Base-by-base conservation (phyloP, 768 basidiomycete genomes). In the Lyophyllum shimeji region DNA sequence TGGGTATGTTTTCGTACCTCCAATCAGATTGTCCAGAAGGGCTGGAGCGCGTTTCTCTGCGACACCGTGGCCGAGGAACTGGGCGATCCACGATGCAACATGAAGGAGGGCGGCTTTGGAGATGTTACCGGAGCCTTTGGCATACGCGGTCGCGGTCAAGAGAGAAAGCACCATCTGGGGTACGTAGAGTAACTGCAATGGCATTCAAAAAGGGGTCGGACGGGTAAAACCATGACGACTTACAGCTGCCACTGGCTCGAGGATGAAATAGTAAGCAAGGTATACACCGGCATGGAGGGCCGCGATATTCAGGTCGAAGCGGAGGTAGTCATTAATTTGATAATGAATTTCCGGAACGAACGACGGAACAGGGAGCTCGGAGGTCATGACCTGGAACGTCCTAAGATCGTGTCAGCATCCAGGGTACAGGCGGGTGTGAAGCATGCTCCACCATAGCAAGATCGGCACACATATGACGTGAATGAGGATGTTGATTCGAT, bases 41-140 rank as follows among this genome's bases (percentile, higher is more conserved):
- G 95, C 95, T 1, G 96, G 96, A 0, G 95, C 86, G 31, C 96
- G 84, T 47, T 83, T 83, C 71, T 98, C 96, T 18, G 89, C 89
- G 25, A 90, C 66, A 23, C 89, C 93, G 68, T 98, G 95, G 8
- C 94, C 94, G 40, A 89, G 60, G 72, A 98, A 95, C 69, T 98
- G 96, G 3, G 84, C 85, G 47, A 95, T 76, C 96, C 96, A 98
- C n/a, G 82, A 83, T n/a, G 79, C 65, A 21, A 69, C 77, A 62
- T 94, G 89, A 0, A 93, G 60, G 4, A 76, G 59, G 24, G 70
- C 71, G 0, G 88, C 91, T 39, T 80, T 66, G 12, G 73, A 74
- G 42, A 88, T 68, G 42, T 82, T 78, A n/a, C 80, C 76, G 1
- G 83, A 70, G 21, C 66, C 70, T 45, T 77, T 74, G 25, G 83